Evolutionary conservation across 2,329 filamentous ascomycete genomes (phyloP).

Genomic region (Neonectria hederae): DNA sequence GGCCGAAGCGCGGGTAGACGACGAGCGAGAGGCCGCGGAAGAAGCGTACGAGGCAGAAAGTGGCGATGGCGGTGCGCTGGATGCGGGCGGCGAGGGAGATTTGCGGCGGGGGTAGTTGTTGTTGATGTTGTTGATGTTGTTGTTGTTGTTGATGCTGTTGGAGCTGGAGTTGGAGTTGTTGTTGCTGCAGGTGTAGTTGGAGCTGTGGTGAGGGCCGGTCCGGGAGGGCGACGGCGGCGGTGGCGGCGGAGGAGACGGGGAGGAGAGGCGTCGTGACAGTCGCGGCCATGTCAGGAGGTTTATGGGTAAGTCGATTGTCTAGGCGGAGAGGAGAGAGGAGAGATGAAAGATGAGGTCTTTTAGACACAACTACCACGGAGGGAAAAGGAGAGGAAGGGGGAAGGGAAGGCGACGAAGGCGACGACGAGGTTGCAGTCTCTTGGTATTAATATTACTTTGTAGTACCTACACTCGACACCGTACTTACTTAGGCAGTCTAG

Average conservation of each 20-base stretch:
- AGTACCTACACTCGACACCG: no score
- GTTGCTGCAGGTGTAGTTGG: neutral
- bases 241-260: constrained; percentile 38
- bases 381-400: neutral
- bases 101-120: neutral
- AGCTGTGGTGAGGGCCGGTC: neutral
- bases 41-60: constrained; percentile 41
- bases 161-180: neutral
- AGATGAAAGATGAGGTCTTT: neutral
- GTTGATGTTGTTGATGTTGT: no score
- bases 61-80: constrained; percentile 37
- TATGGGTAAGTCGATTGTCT: neutral
- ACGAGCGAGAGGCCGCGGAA: constrained; percentile 43
- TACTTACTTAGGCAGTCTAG: no score
- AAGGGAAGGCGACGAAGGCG: neutral
- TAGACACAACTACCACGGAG: neutral
- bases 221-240: constrained; percentile 27
- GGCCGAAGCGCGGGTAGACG: constrained; percentile 41
- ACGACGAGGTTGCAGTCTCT: neutral
- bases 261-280: constrained; percentile 38
- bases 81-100: constrained; percentile 29
- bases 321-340: neutral
- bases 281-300: constrained; percentile 24
- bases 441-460: no score
- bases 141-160: no score